Base-by-base conservation (phyloP, 768 basidiomycete species). In the Suillus weaverae region DNA sequence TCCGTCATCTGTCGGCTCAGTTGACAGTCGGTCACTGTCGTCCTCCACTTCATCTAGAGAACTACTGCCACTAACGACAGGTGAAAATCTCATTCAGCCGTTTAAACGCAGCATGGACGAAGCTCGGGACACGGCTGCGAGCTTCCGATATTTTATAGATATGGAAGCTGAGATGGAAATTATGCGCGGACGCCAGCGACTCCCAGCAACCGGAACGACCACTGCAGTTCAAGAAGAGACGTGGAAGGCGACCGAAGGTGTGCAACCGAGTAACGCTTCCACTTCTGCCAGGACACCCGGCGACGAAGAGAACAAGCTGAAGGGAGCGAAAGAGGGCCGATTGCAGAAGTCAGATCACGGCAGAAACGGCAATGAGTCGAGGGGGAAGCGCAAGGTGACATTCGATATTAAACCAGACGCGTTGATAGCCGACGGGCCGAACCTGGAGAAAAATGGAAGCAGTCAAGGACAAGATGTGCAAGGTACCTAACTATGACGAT, bases 381-480 rank as follows among this genome's bases (percentile, higher is more conserved):
- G 79, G 80, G 78, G 81, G 59, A 90, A 87, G 74, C 81, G 86
- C 66, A 90, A 86, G 73, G 89, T 92, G 36, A 90, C 89, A 10
- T 92, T 92, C 69, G 84, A 92, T 67, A 84, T 89, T 57, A 79
- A 88, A 71, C 84, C 87, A 26, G 85, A 81, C 44, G 81, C 84
- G 13, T 76, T 81, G 32, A 79, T 82, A n/a, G 83, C 83, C 66
- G 79, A 82, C 36, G 74, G 74, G 33, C 76, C 77, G 20, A 76
- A 74, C 39, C 64, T 74, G 22, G 77, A 75, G 63, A 70, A 72
- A 50, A 74, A 73, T 48, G 77, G 74, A 46, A 76, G 78, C 62
- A 73, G 71, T 30, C 71, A 44, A 70, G 70, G 44, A 66, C 77
- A 39, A 5, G 78, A 75, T 59, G 72, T 76, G 33, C 82, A 85